These are phyloP conservation scores for Solanum pimpinellifolium DNA, from an alignment of 257 asterid genomes.

Conservation along the genomic window DNA sequence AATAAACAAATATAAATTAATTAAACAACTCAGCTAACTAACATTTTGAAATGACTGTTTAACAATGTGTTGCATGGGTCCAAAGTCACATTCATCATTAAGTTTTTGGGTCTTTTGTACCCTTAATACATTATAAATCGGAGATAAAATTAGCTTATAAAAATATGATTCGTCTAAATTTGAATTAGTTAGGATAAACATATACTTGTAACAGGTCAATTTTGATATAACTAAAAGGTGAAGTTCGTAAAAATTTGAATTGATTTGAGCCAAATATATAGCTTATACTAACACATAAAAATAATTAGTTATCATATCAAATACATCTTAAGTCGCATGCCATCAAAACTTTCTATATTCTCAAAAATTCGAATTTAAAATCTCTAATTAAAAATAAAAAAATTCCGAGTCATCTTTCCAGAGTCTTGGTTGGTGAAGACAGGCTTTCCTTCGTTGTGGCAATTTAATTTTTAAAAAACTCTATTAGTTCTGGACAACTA, in stretches of 20 bases:
- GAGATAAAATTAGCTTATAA: no score
- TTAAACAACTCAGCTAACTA: neutral
- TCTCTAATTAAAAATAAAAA: neutral
- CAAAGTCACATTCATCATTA: neutral
- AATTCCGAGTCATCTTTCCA: neutral
- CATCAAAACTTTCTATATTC: neutral
- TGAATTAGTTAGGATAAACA: neutral
- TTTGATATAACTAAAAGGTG: no score
- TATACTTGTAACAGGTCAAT: no score
- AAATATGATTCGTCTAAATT: neutral
- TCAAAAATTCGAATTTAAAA: accelerated
- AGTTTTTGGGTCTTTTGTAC: neutral
- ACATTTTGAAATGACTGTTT: neutral
- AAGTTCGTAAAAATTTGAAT: no score
- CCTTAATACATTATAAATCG: neutral
- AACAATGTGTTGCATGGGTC: neutral
- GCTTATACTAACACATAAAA: neutral
- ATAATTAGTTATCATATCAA: neutral
- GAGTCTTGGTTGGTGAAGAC: neutral
- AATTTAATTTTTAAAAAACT: neutral
- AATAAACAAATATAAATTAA: no score
- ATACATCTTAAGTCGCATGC: neutral
- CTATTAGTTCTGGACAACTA: neutral
- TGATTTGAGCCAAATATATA: no score
- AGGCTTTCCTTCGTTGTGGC: neutral